phyloP scores from a whole-genome alignment of 176 grass and related monocot species.

The Dendrocalamus sinicus region DNA sequence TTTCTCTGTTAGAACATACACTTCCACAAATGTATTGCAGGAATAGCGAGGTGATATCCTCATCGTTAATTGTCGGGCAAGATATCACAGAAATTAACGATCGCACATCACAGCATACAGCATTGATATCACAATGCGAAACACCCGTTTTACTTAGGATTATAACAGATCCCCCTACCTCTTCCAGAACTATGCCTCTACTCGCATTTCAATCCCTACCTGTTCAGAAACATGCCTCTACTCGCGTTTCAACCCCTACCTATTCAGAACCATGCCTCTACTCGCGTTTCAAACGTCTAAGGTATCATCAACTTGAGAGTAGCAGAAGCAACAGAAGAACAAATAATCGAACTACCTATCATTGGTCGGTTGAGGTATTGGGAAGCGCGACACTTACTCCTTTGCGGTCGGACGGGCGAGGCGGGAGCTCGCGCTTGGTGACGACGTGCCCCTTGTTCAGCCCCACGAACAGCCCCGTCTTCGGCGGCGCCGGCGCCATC shows the following conservation, averaged over 20 bases:
- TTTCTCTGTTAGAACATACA: not conserved
- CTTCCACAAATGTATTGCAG: not conserved
- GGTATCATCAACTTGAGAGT: not conserved
- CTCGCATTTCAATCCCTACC: not conserved
- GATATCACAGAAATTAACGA: not conserved
- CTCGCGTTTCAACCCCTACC: not conserved
- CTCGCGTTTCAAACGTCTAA: not conserved
- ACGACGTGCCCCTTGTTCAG: conserved; percentile 52
- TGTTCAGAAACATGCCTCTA: not conserved
- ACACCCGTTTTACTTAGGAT: not conserved
- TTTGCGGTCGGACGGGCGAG: conserved; percentile 41
- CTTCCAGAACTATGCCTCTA: not conserved
- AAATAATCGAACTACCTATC: not conserved
- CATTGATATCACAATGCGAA: not conserved
- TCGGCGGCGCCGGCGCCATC: conserved; percentile 48
- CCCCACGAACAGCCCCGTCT: conserved; percentile 51
- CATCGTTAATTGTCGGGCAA: not conserved
- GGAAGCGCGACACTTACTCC: conserved; percentile 27
- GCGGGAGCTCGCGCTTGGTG: conserved; percentile 49
- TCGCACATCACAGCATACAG: not conserved
- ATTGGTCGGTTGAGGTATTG: not conserved
- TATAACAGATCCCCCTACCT: not conserved
- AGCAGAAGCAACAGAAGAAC: not conserved
- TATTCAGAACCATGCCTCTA: not conserved
- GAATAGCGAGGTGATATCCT: not conserved